These are phyloP conservation scores for Leccinum uliginosum DNA, from an alignment of 768 basidiomycete species.

Conservation along the genomic window DNA sequence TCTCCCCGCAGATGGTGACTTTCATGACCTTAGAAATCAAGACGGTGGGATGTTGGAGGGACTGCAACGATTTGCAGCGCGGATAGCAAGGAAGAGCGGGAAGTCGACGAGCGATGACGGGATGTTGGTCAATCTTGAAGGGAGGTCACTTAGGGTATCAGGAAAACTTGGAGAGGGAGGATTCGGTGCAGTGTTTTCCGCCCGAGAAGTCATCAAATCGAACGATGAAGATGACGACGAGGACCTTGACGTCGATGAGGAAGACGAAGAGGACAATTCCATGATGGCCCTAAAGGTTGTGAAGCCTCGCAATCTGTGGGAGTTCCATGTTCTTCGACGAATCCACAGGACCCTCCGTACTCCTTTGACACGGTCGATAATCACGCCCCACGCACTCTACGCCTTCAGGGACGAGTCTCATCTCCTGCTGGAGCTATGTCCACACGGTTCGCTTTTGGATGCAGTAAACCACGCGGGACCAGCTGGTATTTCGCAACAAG, in stretches of 20 bases:
- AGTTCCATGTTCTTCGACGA: conserved; percentile 79
- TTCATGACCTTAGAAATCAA: conserved; percentile 52
- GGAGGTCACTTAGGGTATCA: conserved; percentile 60
- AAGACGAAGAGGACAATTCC: conserved; percentile 52
- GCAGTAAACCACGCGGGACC: conserved; percentile 80
- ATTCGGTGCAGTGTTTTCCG: conserved; percentile 93
- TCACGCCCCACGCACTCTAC: conserved; percentile 76
- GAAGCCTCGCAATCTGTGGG: conserved; percentile 86
- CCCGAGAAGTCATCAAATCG: conserved; percentile 48
- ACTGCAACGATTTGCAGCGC: conserved; percentile 69
- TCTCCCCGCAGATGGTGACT: conserved; percentile 56
- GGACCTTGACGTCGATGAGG: conserved; percentile 41
- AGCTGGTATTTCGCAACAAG: conserved; percentile 74
- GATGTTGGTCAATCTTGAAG: conserved; percentile 59
- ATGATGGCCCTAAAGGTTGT: conserved; percentile 90
- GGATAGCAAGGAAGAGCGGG: conserved; percentile 29
- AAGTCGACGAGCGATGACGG: conserved; percentile 35
- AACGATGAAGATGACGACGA: conserved; percentile 40
- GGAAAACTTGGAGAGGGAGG: conserved; percentile 97
- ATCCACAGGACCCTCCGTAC: conserved; percentile 67
- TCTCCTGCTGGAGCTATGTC: conserved; percentile 81
- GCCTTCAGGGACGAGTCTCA: conserved; percentile 86
- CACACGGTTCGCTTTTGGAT: conserved; percentile 89
- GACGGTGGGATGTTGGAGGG: conserved; percentile 58
- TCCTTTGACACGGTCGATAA: conserved; percentile 59